Evolutionary conservation across 2,329 filamentous ascomycete species (phyloP).

Genomic region (Colletotrichum viniferum): DNA sequence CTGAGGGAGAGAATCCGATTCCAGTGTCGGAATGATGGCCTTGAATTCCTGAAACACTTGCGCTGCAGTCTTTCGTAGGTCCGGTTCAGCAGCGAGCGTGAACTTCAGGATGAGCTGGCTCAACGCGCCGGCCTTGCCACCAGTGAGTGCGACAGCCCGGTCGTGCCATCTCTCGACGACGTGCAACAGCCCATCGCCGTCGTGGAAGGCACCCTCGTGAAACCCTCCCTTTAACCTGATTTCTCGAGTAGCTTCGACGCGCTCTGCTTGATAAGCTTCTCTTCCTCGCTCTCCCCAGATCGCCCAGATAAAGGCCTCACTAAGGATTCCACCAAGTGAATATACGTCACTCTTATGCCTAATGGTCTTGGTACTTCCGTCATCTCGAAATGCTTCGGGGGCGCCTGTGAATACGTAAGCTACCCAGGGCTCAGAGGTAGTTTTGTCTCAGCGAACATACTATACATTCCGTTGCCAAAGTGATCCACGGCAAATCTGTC

Average conservation of each 20-base stretch:
- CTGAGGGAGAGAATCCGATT: not conserved
- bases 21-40: not conserved
- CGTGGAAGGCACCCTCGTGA: not conserved
- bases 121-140: not conserved
- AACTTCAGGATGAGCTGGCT: not conserved
- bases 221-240: rapidly evolving
- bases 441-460: too few relatives aligned
- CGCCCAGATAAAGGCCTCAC: not conserved
- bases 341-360: not conserved
- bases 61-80: rapidly evolving
- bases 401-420: too few relatives aligned
- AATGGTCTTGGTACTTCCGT: not conserved
- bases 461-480: not conserved
- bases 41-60: rapidly evolving
- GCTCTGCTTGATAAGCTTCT: not conserved
- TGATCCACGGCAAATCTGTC: not conserved
- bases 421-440: too few relatives aligned
- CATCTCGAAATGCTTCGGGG: not conserved
- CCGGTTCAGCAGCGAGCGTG: not conserved
- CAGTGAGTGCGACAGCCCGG: not conserved
- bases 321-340: not conserved
- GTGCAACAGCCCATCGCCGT: not conserved
- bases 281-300: not conserved
- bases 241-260: not conserved
- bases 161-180: not conserved